These are phyloP conservation scores for Phytophthora meadii DNA, from an alignment of 352 stramenopile genomes.

Conservation along the genomic window DNA sequence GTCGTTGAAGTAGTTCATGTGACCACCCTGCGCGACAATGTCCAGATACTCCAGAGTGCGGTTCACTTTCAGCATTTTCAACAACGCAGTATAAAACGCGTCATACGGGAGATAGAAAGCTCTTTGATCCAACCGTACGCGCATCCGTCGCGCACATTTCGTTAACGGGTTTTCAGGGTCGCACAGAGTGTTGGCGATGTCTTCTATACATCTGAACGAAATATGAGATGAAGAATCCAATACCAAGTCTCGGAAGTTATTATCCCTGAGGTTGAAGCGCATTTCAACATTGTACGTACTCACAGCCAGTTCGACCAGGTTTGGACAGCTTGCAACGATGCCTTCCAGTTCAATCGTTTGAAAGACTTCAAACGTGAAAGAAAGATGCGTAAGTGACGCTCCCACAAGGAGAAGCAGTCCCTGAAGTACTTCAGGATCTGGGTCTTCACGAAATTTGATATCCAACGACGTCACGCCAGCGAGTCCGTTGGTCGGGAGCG, in stretches of 20 bases:
- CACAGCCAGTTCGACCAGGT: conserved; percentile 29
- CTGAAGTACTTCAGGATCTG: conserved; percentile 19
- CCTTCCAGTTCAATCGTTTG: conserved; percentile 20
- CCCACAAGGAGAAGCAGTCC: conserved; percentile 30
- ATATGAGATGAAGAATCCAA: conserved; percentile 9
- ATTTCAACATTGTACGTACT: conserved; percentile 28
- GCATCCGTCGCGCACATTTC: conserved; percentile 24
- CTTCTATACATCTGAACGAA: conserved; percentile 8
- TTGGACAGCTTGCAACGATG: conserved; percentile 33
- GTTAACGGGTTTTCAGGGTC: conserved; percentile 25
- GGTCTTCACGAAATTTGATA: conserved; percentile 32
- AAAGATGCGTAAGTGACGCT: conserved; percentile 27
- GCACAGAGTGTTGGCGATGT: conserved; percentile 14
- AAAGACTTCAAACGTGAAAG: conserved; percentile 27
- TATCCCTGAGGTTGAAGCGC: conserved; percentile 23
- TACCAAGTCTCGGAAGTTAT: conserved; percentile 27
- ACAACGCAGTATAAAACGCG: conserved; percentile 15
- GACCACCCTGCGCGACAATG: conserved; percentile 12
- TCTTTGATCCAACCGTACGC: conserved; percentile 28
- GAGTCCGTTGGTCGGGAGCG: conserved; percentile 21
- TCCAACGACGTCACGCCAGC: conserved; percentile 29
- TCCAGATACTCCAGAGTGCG: conserved; percentile 33
- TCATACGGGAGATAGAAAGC: conserved; percentile 4
- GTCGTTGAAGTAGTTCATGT: conserved; percentile 25
- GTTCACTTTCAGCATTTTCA: conserved; percentile 27